These are phyloP conservation scores for Aspergillus pseudotamarii DNA, from an alignment of 2,329 filamentous ascomycete species.

Conservation along the genomic window DNA sequence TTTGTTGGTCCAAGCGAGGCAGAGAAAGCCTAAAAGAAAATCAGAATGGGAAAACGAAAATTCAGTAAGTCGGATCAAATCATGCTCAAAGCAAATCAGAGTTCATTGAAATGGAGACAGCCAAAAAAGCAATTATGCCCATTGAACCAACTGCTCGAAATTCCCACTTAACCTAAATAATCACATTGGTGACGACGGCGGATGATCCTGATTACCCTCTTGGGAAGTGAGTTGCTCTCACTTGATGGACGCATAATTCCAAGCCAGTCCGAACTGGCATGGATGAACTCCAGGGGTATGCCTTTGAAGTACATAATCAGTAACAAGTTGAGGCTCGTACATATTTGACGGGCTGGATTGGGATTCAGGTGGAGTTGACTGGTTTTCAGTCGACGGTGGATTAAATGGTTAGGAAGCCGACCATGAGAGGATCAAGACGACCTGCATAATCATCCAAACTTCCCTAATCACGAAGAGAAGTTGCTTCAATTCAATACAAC, in stretches of 20 bases:
- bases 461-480: not conserved
- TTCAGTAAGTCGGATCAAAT: not conserved
- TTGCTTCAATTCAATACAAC: not conserved
- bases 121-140: not conserved
- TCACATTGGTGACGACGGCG: constrained; percentile 12
- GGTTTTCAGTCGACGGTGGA: not conserved
- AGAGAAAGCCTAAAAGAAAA: constrained; percentile 3
- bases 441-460: not conserved
- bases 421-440: not conserved
- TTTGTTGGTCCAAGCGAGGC: constrained; percentile 9
- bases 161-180: constrained; percentile 5
- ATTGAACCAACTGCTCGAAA: constrained; percentile 1
- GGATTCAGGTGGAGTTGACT: not conserved
- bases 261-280: constrained; percentile 5
- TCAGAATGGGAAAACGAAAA: not conserved
- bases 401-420: not conserved
- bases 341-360: not conserved
- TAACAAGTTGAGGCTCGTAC: constrained; percentile 3
- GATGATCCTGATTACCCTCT: constrained; percentile 11
- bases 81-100: constrained; percentile 5
- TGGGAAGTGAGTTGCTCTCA: constrained; percentile 8
- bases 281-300: constrained; percentile 1
- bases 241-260: constrained; percentile 5
- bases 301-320: not conserved
- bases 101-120: not conserved